phyloP scores from a whole-genome alignment of 2,329 filamentous ascomycete genomes.

The Ophiostoma ips region DNA sequence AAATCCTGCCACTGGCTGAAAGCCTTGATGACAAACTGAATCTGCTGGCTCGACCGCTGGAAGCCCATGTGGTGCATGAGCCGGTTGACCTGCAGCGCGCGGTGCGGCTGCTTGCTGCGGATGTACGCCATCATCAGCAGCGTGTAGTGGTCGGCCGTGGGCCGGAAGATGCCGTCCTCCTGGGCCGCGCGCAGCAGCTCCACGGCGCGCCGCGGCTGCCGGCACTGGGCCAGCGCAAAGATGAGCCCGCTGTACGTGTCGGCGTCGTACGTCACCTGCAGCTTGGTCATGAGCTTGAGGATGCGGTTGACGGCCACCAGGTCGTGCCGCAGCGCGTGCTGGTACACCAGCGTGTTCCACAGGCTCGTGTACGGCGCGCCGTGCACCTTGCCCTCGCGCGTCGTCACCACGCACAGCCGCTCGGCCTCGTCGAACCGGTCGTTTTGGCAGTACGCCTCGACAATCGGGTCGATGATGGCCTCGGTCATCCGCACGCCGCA shows the following conservation, averaged over 20 bases:
- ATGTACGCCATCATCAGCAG: conserved; percentile 40
- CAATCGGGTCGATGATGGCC: conserved; percentile 48
- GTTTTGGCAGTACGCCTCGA: conserved; percentile 53
- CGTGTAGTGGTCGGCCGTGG: conserved; percentile 35
- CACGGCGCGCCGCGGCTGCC: conserved; percentile 36
- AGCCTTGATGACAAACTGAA: conserved; percentile 30
- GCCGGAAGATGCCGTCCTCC: conserved; percentile 30
- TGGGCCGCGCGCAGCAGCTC: conserved; percentile 31
- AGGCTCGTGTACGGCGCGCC: conserved; percentile 36
- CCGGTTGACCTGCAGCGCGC: conserved; percentile 27
- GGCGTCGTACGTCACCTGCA: conserved; percentile 32
- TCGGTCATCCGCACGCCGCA: conserved; percentile 34
- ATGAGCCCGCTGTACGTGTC: conserved; percentile 38
- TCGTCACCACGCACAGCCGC: conserved; percentile 41
- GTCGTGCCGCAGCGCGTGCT: conserved; percentile 50
- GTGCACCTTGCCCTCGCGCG: conserved; percentile 33
- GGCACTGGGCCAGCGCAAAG: conserved; percentile 32
- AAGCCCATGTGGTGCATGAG: conserved; percentile 30
- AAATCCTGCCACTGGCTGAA: conserved; percentile 23
- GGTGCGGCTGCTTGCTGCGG: conserved; percentile 27
- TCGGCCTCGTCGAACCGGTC: conserved; percentile 41
- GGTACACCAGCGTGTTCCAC: conserved; percentile 66
- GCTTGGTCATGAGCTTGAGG: conserved; percentile 34
- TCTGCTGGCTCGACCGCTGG: conserved; percentile 27
- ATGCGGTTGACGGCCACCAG: conserved; percentile 34